phyloP scores from a whole-genome alignment of 2,329 filamentous ascomycete species.

The Colletotrichum orchidophilum region DNA sequence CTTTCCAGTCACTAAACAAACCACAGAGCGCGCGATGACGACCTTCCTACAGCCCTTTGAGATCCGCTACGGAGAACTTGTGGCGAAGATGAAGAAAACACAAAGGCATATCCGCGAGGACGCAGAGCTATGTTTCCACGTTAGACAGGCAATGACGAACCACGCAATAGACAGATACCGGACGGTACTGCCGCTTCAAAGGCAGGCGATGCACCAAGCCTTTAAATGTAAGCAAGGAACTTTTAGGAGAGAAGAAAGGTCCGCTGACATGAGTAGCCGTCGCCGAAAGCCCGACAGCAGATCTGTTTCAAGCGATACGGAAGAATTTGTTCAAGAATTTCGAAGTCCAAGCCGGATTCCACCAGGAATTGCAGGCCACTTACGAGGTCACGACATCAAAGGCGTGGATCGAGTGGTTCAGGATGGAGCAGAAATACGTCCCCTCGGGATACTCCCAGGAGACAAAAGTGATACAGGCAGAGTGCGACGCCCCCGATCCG shows the following conservation, averaged over 20 bases:
- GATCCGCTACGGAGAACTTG: slow-evolving; percentile 33
- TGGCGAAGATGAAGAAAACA: slow-evolving; percentile 32
- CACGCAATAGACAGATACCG: slow-evolving; percentile 33
- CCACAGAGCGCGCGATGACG: slow-evolving; percentile 10
- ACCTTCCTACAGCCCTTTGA: slow-evolving; percentile 32
- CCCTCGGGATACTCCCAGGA: slow-evolving; percentile 35
- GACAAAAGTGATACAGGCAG: slow-evolving; percentile 37
- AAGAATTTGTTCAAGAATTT: slow-evolving; percentile 37
- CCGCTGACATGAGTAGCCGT: slow-evolving; percentile 16
- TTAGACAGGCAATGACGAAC: slow-evolving; percentile 29
- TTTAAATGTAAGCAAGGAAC: not conserved
- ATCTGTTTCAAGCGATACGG: slow-evolving; percentile 35
- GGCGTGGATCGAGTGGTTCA: slow-evolving; percentile 40
- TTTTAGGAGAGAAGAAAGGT: accelerated
- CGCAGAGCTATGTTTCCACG: slow-evolving; percentile 31
- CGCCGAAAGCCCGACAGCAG: slow-evolving; percentile 20
- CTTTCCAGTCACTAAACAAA: not conserved
- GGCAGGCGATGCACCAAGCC: slow-evolving; percentile 21
- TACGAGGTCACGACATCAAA: slow-evolving; percentile 39
- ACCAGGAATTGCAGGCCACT: slow-evolving; percentile 39
- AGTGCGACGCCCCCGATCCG: slow-evolving; percentile 42
- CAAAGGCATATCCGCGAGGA: slow-evolving; percentile 33
- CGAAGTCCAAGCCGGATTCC: slow-evolving; percentile 38
- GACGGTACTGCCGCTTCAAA: slow-evolving; percentile 30
- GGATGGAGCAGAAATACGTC: slow-evolving; percentile 39